Evolutionary conservation across 176 grass and related monocot species (phyloP).

Genomic region (Hsuehochloa calcarea): DNA sequence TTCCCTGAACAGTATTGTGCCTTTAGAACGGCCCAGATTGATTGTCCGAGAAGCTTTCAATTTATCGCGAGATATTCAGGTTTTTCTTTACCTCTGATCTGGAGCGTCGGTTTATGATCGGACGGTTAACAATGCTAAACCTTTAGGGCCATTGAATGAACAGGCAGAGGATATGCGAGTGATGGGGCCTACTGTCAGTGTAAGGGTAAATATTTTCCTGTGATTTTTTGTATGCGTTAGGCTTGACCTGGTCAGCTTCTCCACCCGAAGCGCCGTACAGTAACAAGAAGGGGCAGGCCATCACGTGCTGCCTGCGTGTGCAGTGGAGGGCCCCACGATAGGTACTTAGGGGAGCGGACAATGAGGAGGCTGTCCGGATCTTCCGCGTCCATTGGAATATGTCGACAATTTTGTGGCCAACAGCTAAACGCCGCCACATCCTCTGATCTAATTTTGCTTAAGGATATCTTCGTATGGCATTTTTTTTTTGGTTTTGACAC

Average conservation of each 20-base stretch:
- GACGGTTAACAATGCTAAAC: neutral
- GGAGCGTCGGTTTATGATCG: neutral
- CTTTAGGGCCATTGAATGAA: neutral
- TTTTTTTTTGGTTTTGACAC: no score
- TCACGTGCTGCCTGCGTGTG: neutral
- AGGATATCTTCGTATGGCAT: no score
- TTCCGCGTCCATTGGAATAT: neutral
- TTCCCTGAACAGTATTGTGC: neutral
- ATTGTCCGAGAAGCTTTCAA: neutral
- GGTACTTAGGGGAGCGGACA: neutral
- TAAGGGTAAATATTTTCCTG: neutral
- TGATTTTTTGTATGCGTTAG: neutral
- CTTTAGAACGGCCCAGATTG: slow-evolving; percentile 4
- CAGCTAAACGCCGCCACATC: neutral
- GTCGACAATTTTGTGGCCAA: neutral
- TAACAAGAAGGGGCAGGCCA: neutral
- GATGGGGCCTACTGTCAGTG: neutral
- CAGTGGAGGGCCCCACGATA: neutral
- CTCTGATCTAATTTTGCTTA: neutral
- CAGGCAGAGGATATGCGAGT: neutral
- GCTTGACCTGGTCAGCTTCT: neutral
- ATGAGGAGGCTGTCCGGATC: neutral
- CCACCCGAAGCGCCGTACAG: neutral
- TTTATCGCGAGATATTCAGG: neutral
- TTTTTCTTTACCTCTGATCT: neutral